Evolutionary conservation across 2,329 filamentous ascomycete species (phyloP).

Genomic region (Septoria linicola): DNA sequence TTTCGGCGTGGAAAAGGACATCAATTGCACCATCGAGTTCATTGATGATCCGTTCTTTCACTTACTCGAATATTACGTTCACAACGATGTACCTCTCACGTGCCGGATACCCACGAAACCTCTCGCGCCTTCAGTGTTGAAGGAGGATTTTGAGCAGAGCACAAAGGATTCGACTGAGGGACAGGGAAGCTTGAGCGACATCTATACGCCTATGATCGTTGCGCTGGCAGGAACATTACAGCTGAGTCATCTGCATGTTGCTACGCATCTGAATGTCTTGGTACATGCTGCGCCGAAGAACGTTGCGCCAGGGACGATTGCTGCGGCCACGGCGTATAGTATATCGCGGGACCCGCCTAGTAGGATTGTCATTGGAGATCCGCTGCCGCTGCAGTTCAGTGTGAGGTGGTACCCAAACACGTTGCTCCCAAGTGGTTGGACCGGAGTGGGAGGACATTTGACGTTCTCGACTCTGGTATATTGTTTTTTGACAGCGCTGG

Average conservation of each 20-base stretch:
- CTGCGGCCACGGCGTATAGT: conserved; percentile 84
- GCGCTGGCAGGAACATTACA: conserved; percentile 88
- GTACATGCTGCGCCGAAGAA: conserved; percentile 64
- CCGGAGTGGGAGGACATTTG: conserved; percentile 52
- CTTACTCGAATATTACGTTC: conserved; percentile 94
- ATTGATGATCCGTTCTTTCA: conserved; percentile 80
- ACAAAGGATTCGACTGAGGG: conserved; percentile 39
- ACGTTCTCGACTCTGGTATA: conserved; percentile 52
- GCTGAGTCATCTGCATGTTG: conserved; percentile 83
- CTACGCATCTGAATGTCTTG: conserved; percentile 84
- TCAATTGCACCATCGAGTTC: conserved; percentile 80
- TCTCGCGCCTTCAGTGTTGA: conserved; percentile 43
- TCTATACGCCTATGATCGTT: conserved; percentile 80
- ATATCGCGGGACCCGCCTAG: conserved; percentile 58
- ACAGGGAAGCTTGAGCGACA: conserved; percentile 41
- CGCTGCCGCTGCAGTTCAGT: conserved; percentile 72
- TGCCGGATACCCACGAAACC: conserved; percentile 86
- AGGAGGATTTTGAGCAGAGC: conserved; percentile 36
- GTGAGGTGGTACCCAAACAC: conserved; percentile 85
- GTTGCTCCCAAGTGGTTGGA: conserved; percentile 60
- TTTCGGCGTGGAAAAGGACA: conserved; percentile 77
- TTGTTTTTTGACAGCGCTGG: conserved; percentile 49
- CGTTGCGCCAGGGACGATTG: conserved; percentile 67
- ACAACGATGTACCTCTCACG: conserved; percentile 88
- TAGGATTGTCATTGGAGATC: conserved; percentile 82